These are phyloP conservation scores for Oropetium thomaeum DNA, from an alignment of 176 grass and related monocot species.

Conservation along the genomic window DNA sequence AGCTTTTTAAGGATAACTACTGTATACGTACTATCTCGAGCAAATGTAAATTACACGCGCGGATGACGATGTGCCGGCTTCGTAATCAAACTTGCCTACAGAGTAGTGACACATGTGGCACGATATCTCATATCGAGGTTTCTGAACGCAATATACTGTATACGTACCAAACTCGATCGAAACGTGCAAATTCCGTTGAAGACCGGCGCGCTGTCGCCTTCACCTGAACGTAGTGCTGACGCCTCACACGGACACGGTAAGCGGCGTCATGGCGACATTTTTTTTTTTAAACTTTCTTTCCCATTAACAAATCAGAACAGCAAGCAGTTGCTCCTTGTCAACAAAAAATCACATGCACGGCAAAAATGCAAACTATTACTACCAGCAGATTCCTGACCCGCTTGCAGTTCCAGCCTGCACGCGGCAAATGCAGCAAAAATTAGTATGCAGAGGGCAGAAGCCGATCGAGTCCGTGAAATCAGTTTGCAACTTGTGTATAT, in stretches of 20 bases:
- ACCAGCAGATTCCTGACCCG: not conserved
- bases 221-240: not conserved
- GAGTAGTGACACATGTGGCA: not conserved
- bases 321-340: not conserved
- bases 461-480: not conserved
- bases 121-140: not conserved
- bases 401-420: not conserved
- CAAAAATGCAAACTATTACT: too few relatives aligned
- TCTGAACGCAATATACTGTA: not conserved
- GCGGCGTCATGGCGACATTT: not conserved
- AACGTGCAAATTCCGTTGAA: not conserved
- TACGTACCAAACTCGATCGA: not conserved
- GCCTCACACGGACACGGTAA: too few relatives aligned
- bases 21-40: not conserved
- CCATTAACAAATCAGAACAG: not conserved
- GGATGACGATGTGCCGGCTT: not conserved
- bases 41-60: not conserved
- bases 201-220: not conserved
- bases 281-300: too few relatives aligned
- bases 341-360: not conserved
- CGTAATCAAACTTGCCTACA: not conserved
- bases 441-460: not conserved
- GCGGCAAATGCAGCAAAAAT: too few relatives aligned
- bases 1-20: not conserved
- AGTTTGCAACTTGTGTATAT: not conserved